Conservation (phyloP, 169 alveolate genomes). For the Toxoplasma gondii region DNA sequence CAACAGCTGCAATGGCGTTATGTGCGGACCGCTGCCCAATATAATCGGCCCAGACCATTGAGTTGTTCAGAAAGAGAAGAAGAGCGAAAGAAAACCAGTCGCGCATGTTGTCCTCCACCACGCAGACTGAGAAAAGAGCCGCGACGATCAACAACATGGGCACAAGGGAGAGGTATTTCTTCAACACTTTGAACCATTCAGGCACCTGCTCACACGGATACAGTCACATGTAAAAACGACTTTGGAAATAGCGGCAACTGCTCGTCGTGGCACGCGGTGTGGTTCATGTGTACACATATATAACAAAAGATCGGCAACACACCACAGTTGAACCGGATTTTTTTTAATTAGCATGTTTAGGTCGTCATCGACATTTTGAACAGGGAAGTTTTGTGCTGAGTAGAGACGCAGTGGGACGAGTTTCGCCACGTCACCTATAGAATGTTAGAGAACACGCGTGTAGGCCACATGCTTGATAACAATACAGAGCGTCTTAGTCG, state of each 20-base stretch:
- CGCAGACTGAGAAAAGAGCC: slow-evolving; percentile 53
- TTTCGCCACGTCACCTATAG: no score
- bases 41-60: slow-evolving; percentile 86
- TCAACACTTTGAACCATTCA: slow-evolving; percentile 64
- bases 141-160: slow-evolving; percentile 66
- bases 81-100: slow-evolving; percentile 90
- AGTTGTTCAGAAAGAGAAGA: slow-evolving; percentile 87
- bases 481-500: not conserved
- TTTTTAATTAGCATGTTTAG: not conserved
- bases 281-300: not conserved
- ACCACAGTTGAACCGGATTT: not conserved
- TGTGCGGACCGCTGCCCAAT: slow-evolving; percentile 84
- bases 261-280: not conserved
- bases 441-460: no score
- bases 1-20: slow-evolving; percentile 86
- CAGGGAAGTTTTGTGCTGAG: no score
- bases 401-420: no score
- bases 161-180: slow-evolving; percentile 60
- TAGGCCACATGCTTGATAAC: no score
- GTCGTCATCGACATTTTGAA: not conserved
- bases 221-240: not conserved
- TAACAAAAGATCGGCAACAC: not conserved
- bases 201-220: slow-evolving; percentile 49
- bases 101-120: slow-evolving; percentile 61
- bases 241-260: not conserved